Evolutionary conservation across 306 rosid genomes (phyloP).

Genomic region (Crataegus laevigata): DNA sequence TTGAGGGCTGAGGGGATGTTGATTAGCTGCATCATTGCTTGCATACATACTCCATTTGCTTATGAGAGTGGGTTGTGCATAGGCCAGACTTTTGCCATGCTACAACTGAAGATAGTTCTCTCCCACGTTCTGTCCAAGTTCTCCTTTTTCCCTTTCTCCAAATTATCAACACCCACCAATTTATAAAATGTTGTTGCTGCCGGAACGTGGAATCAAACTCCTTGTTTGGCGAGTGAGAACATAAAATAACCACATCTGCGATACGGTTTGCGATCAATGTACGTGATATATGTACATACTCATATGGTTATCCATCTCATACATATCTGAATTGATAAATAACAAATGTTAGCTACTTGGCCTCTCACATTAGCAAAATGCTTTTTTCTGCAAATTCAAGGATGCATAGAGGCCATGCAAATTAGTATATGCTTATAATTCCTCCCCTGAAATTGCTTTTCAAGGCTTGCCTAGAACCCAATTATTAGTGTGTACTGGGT

Average conservation of each 20-base stretch:
- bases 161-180: background rate
- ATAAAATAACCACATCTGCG: background rate
- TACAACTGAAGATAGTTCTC: constrained; percentile 5
- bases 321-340: background rate
- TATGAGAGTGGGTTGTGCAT: constrained; percentile 5
- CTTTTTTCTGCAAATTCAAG: background rate
- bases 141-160: constrained; percentile 4
- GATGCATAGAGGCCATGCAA: too few relatives aligned
- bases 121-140: background rate
- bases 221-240: background rate
- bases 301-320: background rate
- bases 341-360: background rate
- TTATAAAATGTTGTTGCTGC: background rate
- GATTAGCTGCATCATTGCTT: constrained; percentile 2
- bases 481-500: background rate
- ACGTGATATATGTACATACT: background rate
- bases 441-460: background rate
- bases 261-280: background rate
- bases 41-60: constrained; percentile 8
- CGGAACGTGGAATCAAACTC: background rate
- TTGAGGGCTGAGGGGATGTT: constrained; percentile 2
- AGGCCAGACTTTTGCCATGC: constrained; percentile 5
- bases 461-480: background rate
- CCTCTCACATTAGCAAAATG: background rate
- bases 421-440: too few relatives aligned